Conservation (phyloP, 768 basidiomycete genomes). For the Collybiopsis confluens region DNA sequence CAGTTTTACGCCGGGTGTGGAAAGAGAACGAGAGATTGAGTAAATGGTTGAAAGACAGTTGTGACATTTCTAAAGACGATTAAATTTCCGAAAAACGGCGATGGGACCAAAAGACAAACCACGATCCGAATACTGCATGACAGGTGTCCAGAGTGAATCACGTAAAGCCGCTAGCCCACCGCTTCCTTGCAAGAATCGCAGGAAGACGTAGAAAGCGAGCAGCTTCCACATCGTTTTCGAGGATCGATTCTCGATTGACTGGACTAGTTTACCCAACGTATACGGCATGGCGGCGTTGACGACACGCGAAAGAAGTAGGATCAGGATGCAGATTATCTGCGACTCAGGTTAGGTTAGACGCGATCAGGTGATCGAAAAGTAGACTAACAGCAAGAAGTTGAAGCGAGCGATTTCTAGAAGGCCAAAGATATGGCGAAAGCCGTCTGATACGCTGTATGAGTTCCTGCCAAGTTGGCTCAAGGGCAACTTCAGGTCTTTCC, state of each 20-base stretch:
- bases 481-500: constrained; percentile 45
- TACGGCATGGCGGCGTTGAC: constrained; percentile 72
- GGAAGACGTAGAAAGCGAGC: constrained; percentile 60
- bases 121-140: constrained; percentile 85
- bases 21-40: constrained; percentile 83
- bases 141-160: constrained; percentile 76
- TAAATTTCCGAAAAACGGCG: constrained; percentile 1
- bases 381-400: constrained; percentile 64
- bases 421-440: constrained; percentile 83
- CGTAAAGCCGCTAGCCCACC: constrained; percentile 72
- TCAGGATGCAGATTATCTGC: constrained; percentile 61
- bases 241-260: constrained; percentile 44
- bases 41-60: constrained; percentile 81
- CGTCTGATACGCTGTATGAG: constrained; percentile 59
- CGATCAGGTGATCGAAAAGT: constrained; percentile 8
- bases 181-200: constrained; percentile 73
- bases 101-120: constrained; percentile 28
- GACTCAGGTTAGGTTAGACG: constrained; percentile 1
- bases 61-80: constrained; percentile 69
- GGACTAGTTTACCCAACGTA: constrained; percentile 62
- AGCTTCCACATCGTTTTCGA: constrained; percentile 60
- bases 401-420: constrained; percentile 56
- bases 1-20: constrained; percentile 80
- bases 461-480: constrained; percentile 71
- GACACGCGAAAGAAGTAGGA: constrained; percentile 72